Percentiles rank a stretch among this genome's conserved stretches.
Conservation (phyloP, 225 moss, liverwort and hornwort genomes). For the Physcomitrellopsis africana region DNA sequence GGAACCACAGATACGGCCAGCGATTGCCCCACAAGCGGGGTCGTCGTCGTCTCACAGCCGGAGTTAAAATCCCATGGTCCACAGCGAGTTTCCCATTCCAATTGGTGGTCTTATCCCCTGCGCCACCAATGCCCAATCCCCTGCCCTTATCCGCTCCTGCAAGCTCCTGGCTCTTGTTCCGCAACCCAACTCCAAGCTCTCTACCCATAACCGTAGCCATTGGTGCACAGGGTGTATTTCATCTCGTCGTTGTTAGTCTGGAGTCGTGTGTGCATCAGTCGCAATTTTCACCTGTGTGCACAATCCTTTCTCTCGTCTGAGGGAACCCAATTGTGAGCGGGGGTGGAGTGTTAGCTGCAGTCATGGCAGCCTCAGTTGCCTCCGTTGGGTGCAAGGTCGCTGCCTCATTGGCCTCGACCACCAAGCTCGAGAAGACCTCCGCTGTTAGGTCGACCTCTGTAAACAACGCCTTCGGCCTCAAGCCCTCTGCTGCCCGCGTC, state of each 20-base stretch:
- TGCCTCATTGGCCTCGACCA: conserved; percentile 38
- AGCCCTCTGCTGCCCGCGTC: conserved; percentile 47
- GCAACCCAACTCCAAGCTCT: not conserved
- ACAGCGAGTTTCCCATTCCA: not conserved
- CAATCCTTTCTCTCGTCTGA: not conserved
- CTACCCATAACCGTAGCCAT: conserved; percentile 40
- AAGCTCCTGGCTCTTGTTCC: no score
- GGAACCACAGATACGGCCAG: not conserved
- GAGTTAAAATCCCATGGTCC: conserved; percentile 1
- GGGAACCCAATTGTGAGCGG: not conserved
- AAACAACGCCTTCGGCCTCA: conserved; percentile 56
- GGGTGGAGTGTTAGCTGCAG: conserved; percentile 24
- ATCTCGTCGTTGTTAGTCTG: not conserved
- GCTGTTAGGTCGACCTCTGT: conserved; percentile 38
- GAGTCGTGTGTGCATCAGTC: no score
- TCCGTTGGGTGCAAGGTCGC: conserved; percentile 73
- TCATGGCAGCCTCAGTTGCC: conserved; percentile 81
- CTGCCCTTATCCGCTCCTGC: conserved; percentile 33
- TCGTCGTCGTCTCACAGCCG: no score
- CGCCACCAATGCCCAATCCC: conserved; percentile 33
- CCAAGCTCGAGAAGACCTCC: conserved; percentile 39
- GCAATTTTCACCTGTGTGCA: not conserved
- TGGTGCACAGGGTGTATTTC: conserved; percentile 13
- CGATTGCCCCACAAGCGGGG: no score
- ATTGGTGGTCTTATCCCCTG: conserved; percentile 41